Base-by-base conservation (phyloP, 2,329 filamentous ascomycete species). In the Cryphonectria japonica region DNA sequence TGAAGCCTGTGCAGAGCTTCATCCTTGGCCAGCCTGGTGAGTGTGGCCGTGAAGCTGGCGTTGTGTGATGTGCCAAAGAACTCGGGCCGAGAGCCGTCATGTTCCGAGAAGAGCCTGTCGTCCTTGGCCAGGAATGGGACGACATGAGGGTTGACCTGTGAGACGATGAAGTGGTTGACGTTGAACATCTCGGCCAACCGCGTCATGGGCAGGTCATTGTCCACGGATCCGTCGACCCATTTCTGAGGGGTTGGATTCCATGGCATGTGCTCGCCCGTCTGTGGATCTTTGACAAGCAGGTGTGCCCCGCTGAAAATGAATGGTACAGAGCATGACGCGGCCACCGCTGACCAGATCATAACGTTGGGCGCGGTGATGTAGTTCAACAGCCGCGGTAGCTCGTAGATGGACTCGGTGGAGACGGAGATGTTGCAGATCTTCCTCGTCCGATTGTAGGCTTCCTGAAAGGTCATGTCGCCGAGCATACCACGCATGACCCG, bases 121-220 rank as follows among this genome's bases (percentile, higher is more conserved):
- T 97, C 93, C 75, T 91, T 92, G 22, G 88, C 85, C 22, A 98
- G 83, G 76, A 98, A 97, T 0, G 94, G 93, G 0, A 97, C 89
- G 11, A 98, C 93, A 76, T 98, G 95, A 0, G 95, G 95, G 76
- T 98, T 98, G 66, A 98, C 94, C 79, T 98, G 95, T 0, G 94
- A 97, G 26, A 98, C 95, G 75, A 98, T 98, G 78, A 98, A 98
- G 79, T 98, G 95, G 77, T 98, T 98, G 78, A 98, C 95, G 77
- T 98, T 97, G 84, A 98, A 97, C 92, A 98, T 95, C 78, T 97
- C 94, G 0, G 94, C 91, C 22, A 98, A 85, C 1, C 93, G 89
- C 29, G 92, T 94, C 89, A 97, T 97, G 1, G 95, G 95, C 2
- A 98, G 84, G 79, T 98, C 95, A 72, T 96, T 96, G 78, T 98